Percentiles rank a stretch among this genome's conserved stretches.
Evolutionary conservation across 2,329 filamentous ascomycete species (phyloP).

Genomic region (Pseudogymnoascus sp.): DNA sequence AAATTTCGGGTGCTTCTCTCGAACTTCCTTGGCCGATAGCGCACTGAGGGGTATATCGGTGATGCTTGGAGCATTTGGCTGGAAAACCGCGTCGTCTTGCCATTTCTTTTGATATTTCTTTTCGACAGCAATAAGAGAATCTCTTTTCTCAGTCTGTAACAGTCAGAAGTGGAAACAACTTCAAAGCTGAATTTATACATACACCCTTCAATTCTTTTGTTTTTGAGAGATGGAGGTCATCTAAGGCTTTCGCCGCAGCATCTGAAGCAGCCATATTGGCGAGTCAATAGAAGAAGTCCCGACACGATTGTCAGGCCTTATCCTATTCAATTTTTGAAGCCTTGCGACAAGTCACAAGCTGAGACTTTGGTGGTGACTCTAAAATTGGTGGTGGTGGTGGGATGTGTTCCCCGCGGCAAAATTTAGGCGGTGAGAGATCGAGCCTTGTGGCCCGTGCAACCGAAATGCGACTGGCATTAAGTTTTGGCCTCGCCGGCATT

Average conservation of each 20-base stretch:
- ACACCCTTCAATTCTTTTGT: constrained; percentile 55
- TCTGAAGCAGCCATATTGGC: constrained; percentile 38
- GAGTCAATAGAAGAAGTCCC: constrained; percentile 11
- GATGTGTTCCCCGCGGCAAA: constrained; percentile 10
- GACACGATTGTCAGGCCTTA: not conserved
- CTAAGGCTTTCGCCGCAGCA: constrained; percentile 38
- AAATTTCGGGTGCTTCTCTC: constrained; percentile 80
- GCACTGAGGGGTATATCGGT: constrained; percentile 69
- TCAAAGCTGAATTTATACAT: constrained; percentile 26
- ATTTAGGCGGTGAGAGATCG: constrained; percentile 2
- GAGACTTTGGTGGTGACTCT: not conserved
- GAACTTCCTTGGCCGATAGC: constrained; percentile 66
- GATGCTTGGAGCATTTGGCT: constrained; percentile 74
- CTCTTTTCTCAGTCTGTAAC: constrained; percentile 72
- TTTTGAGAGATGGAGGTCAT: constrained; percentile 47
- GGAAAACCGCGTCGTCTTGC: constrained; percentile 71
- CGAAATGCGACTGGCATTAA: not conserved
- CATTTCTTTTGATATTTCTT: constrained; percentile 89
- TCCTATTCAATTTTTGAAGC: not conserved
- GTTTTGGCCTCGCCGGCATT: not conserved
- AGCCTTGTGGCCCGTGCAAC: constrained; percentile 6
- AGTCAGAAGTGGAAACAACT: not conserved
- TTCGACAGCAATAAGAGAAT: constrained; percentile 72
- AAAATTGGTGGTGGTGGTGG: constrained; percentile 6
- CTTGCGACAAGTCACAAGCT: constrained; percentile 8